Evolutionary conservation across 805 yeast species (phyloP), one percentile per base, ranked within the genome.

Genomic region (Candida stauntonica): DNA sequence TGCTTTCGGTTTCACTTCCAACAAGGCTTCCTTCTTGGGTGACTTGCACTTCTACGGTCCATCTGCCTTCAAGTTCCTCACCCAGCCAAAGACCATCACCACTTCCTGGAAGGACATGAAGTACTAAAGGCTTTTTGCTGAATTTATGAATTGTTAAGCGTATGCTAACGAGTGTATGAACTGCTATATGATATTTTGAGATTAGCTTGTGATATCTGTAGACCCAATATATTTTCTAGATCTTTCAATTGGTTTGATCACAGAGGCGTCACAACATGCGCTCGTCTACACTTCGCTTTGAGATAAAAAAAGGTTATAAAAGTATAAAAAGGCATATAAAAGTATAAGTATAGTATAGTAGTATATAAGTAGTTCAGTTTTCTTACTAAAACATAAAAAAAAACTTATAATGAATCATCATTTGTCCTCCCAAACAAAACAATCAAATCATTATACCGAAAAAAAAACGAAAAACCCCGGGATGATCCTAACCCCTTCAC

Each of bases 1-100:
- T 41, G 79, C 81, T 81, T 81, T 82, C 62, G 80, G 86, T 9
- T 82, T 82, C 70, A 82, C 91, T 13, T 88, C 89, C 16, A 77
- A 77, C 64, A 80, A 79, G 66, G 84, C 77, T 34, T 79, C 86
- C 8, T 81, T 83, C 76, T 66, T 82, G 48, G 91, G 91, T 37
- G 88, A 82, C 59, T 73, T 82, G 68, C 83, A 81, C 68, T 83
- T 82, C 67, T 82, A 82, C 64, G 91, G 91, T 47, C 79, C 81
- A 64, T 68, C 81, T 5, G 88, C 88, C 32, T 63, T 83, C 48
- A 70, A 75, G 48, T 82, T 82, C 68, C 70, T 81, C 62, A 82
- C 91, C 36, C 80, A 79, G 65, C 77, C 83, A 61, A 82, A 83
- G 69, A 83, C 91, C 26, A 79, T 81, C 45, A 82, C 88, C 26